Evolutionary conservation across 768 basidiomycete genomes (phyloP), one percentile per base, ranked within the genome.

Genomic region (Tremella yokohamensis): DNA sequence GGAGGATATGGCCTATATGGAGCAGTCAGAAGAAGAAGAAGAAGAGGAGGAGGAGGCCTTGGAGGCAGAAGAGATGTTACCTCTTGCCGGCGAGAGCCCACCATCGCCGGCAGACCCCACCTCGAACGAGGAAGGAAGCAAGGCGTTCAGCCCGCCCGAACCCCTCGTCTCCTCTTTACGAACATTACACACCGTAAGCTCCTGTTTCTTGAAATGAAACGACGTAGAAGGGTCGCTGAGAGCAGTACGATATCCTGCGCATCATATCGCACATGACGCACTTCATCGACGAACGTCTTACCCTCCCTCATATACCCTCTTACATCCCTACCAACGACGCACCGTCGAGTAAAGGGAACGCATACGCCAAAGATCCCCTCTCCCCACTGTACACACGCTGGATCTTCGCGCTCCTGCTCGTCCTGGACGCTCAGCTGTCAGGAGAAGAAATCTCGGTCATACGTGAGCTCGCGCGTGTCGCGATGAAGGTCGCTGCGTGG

Each of bases 401-500:
- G 75, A 58, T 70, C 26, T 76, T 73, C 57, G 57, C 71, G 12
- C 61, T 69, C 13, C 48, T 76, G 3, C 49, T 68, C 4, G 53
- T 68, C 40, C 62, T 72, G 11, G 69, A 71, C 12, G 20, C 52
- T 1, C 44, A 72, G n/a, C 62, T 76, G 3, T 37, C 54, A 3
- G 63, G 60, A 2, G 63, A 58, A 24, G 59, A 74, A 11, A 62
- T 73, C n/a, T 61, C 59, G 0, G 59, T 57, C 6, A 47, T 76
- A 13, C 57, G 75, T 15, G 66, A 69, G 11, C 45, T 76, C 9
- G 69, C 71, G 4, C 57, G 69, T 45, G 60, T 56, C 1, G 49
- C 60, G n/a, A 66, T 70, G 40, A 54, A 56, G 25, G 64, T 73
- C 6, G 69, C 62, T 3, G 67, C 55, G 3, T 74, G 71, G 68